phyloP scores from a whole-genome alignment of 345 rosid genomes.

The Brassica napus region DNA sequence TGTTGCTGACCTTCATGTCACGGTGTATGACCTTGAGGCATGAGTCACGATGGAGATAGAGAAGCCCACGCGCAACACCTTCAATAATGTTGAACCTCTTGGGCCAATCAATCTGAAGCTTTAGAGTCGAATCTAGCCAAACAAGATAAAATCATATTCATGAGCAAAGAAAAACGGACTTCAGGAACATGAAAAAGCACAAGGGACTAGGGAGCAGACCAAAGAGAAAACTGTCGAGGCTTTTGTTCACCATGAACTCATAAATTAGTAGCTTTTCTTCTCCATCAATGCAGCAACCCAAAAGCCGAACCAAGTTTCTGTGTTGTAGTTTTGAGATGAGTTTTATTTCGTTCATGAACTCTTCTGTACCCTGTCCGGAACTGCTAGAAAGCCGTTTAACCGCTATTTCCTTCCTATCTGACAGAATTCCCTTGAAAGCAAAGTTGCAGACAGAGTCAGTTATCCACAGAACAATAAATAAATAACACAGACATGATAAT shows the following conservation, averaged over 20 bases:
- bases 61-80: constrained; percentile 47
- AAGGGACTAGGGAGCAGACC: constrained; percentile 8
- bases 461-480: neutral
- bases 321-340: constrained; percentile 37
- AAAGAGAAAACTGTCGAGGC: constrained; percentile 29
- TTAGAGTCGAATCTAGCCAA: neutral
- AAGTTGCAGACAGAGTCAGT: neutral
- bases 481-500: neutral
- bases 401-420: constrained; percentile 18
- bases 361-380: constrained; percentile 32
- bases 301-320: constrained; percentile 26
- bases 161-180: neutral
- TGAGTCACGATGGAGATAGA: constrained; percentile 49
- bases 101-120: constrained; percentile 11
- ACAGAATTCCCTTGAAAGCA: constrained; percentile 18
- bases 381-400: constrained; percentile 40
- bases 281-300: constrained; percentile 31
- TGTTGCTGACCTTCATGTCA: constrained; percentile 42
- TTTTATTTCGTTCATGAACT: constrained; percentile 35
- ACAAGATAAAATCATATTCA: constrained; percentile 16
- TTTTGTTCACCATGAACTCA: constrained; percentile 35
- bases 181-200: neutral
- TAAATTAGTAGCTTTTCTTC: constrained; percentile 31
- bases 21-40: constrained; percentile 39
- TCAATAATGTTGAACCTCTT: constrained; percentile 38